phyloP scores from a whole-genome alignment of 1,139 yeast genomes.

The Saccharomyces hybrid region DNA sequence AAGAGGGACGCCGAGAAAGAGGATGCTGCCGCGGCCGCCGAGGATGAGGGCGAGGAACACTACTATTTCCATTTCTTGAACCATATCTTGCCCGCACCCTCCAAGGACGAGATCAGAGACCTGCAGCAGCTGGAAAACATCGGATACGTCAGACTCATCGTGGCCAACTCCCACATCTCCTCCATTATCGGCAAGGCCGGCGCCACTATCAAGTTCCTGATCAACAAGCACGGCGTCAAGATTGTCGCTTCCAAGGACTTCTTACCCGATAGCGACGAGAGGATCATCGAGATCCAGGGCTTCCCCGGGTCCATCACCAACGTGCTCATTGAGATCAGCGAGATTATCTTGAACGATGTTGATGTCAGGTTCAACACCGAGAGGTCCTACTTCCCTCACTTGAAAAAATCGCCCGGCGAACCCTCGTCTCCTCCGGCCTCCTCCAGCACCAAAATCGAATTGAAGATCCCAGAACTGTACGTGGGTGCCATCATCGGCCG shows the following conservation, averaged over 20 bases:
- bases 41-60: conserved; percentile 12
- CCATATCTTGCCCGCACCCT: conserved; percentile 30
- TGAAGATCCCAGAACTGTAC: conserved; percentile 63
- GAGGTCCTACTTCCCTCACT: conserved; percentile 23
- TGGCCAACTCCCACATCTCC: conserved; percentile 87
- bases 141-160: conserved; percentile 53
- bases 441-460: conserved; percentile 16
- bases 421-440: neutral
- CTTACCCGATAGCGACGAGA: conserved; percentile 76
- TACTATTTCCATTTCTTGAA: conserved; percentile 29
- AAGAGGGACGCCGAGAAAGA: conserved; percentile 11
- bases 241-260: conserved; percentile 86
- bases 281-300: conserved; percentile 86
- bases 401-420: neutral
- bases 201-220: conserved; percentile 70
- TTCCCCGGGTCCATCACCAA: conserved; percentile 61
- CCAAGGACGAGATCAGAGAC: conserved; percentile 21
- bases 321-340: conserved; percentile 45
- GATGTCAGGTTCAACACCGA: conserved; percentile 16
- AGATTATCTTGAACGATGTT: conserved; percentile 22
- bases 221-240: conserved; percentile 60
- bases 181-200: conserved; percentile 87
- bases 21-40: neutral
- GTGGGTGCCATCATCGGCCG: conserved; percentile 91
- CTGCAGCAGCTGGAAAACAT: conserved; percentile 21